Evolutionary conservation across 768 basidiomycete species (phyloP), one percentile per base, ranked within the genome.

Genomic region (Lactarius trivialis): DNA sequence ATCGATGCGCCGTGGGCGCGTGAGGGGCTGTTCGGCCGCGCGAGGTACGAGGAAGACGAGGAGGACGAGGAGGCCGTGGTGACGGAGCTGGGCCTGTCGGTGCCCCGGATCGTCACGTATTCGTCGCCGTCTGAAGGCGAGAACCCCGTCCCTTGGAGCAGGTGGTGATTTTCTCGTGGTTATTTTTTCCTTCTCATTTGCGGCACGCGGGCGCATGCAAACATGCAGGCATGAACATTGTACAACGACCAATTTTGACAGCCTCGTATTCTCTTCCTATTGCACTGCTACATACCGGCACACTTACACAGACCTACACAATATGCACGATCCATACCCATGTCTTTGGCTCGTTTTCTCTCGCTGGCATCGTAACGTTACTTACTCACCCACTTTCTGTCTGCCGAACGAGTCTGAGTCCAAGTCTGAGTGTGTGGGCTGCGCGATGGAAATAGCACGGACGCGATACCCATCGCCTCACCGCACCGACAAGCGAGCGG

Each of bases 1-100:
- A 50, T 60, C 1, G 33, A 52, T 30, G 56, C 64, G 57, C 66
- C 66, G n/a, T 67, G 66, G 66, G 60, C 57, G 7, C 12, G 19
- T 19, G 48, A 51, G 14, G 45, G 12, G 45, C 12, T 14, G 21
- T 48, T 48, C 33, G 45, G 32, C 28, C 24, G 5, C 32, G 24
- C 26, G 60, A 37, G 11, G 63, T 48, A 55, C 0, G n/a, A 15
- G 19, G 58, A 59, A 12, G 37, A 50, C 32, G 56, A 58, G 6
- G 43, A 11, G 7, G 52, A 39, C 3, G 50, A 51, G 21, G 21
- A 11, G n/a, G n/a, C 3, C 45, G 4, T 3, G 2, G 11, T 24
- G 50, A 51, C 30, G 50, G 50, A 28, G n/a, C 26, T 21, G 11
- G 9, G 45, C n/a, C 19, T 58, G 17, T 17, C 61, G 28, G 53